phyloP scores from a whole-genome alignment of 495 filamentous ascomycete genomes.

The Xylaria scruposa region DNA sequence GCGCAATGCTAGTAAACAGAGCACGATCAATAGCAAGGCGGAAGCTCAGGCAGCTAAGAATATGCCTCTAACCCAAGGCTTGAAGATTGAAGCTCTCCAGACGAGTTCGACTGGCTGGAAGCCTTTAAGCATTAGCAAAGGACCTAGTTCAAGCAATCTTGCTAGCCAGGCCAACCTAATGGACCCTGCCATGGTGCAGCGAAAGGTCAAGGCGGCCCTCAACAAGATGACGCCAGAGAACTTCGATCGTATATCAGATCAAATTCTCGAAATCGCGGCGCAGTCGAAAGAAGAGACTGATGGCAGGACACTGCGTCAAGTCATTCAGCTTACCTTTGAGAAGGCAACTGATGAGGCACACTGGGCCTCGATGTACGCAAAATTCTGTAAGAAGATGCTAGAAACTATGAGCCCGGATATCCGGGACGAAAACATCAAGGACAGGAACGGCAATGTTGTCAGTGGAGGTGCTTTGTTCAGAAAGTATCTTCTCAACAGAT shows the following conservation, averaged over 20 bases:
- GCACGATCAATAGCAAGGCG: constrained; percentile 59
- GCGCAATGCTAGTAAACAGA: constrained; percentile 69
- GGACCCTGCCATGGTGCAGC: constrained; percentile 91
- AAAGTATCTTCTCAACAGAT: constrained; percentile 98
- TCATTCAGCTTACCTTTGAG: constrained; percentile 98
- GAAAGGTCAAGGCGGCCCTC: constrained; percentile 96
- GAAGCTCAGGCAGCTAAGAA: constrained; percentile 73
- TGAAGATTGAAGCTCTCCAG: constrained; percentile 80
- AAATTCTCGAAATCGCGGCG: constrained; percentile 89
- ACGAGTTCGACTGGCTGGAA: constrained; percentile 83
- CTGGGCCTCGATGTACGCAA: constrained; percentile 99
- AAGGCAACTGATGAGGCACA: constrained; percentile 99
- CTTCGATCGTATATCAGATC: constrained; percentile 92
- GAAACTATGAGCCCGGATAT: constrained; percentile 95
- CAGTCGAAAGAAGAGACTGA: constrained; percentile 97
- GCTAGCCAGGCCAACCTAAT: constrained; percentile 64
- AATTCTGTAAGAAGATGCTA: constrained; percentile 97
- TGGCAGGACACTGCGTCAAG: constrained; percentile 92
- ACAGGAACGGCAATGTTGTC: constrained; percentile 85
- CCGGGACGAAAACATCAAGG: constrained; percentile 88
- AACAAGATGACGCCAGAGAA: constrained; percentile 99
- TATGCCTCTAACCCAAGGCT: constrained; percentile 86
- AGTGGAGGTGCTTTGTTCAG: constrained; percentile 93
- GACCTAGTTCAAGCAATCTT: constrained; percentile 42
- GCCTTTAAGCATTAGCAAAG: constrained; percentile 70